Percentiles rank a stretch among this genome's conserved stretches.
These are phyloP conservation scores for Xylaria bambusicola DNA, from an alignment of 495 filamentous ascomycete genomes.

Conservation along the genomic window DNA sequence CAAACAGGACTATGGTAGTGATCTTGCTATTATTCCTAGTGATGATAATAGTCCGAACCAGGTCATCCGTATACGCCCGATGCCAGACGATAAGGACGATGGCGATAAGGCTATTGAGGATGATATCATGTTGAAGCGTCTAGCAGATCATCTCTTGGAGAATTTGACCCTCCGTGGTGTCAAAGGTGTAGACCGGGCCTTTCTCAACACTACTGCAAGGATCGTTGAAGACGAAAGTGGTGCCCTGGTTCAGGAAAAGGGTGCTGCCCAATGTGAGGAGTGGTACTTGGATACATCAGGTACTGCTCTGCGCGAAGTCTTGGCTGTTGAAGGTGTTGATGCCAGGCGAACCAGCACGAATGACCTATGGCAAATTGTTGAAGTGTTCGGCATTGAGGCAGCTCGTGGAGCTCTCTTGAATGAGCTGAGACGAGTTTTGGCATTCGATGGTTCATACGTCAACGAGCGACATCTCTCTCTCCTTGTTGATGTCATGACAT, in stretches of 20 bases:
- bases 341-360: slow-evolving; percentile 89
- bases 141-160: slow-evolving; percentile 89
- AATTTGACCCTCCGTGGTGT: slow-evolving; percentile 89
- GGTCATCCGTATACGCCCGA: slow-evolving; percentile 88
- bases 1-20: slow-evolving; percentile 81
- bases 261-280: slow-evolving; percentile 73
- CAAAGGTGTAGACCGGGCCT: slow-evolving; percentile 81
- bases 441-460: slow-evolving; percentile 98
- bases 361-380: slow-evolving; percentile 89
- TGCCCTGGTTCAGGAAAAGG: slow-evolving; percentile 66
- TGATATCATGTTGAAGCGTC: slow-evolving; percentile 84
- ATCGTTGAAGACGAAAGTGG: slow-evolving; percentile 66
- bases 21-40: slow-evolving; percentile 92
- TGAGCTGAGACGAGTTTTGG: slow-evolving; percentile 86
- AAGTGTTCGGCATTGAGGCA: slow-evolving; percentile 95
- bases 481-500: slow-evolving; percentile 98
- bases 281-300: slow-evolving; percentile 95
- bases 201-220: slow-evolving; percentile 79
- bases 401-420: slow-evolving; percentile 80
- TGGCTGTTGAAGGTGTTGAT: slow-evolving; percentile 87
- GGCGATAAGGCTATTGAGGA: slow-evolving; percentile 81
- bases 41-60: slow-evolving; percentile 97
- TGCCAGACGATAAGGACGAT: slow-evolving; percentile 73
- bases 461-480: slow-evolving; percentile 97
- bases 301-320: slow-evolving; percentile 76